These are phyloP conservation scores for Globisporangium paroecandrum DNA, from an alignment of 352 stramenopile species.

Conservation along the genomic window DNA sequence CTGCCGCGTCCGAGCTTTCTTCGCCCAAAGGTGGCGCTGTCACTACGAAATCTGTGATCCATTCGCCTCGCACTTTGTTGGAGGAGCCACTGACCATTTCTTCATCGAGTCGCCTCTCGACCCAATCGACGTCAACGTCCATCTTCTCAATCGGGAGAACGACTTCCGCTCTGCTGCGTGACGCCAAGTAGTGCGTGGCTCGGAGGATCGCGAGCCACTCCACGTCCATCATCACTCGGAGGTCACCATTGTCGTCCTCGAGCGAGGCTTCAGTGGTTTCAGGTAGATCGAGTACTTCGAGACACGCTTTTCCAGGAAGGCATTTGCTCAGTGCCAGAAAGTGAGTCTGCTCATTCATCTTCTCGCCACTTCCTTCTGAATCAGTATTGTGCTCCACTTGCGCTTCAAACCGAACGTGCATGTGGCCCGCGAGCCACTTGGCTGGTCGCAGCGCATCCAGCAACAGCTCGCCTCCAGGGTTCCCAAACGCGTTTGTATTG, in stretches of 20 bases:
- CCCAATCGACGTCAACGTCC: slow-evolving; percentile 42
- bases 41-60: slow-evolving; percentile 26
- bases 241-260: slow-evolving; percentile 9
- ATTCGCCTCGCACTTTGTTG: slow-evolving; percentile 15
- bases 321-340: slow-evolving; percentile 96
- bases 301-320: slow-evolving; percentile 71
- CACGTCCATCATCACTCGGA: slow-evolving; percentile 68
- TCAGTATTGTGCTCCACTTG: slow-evolving; percentile 49
- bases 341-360: slow-evolving; percentile 37
- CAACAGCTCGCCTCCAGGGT: slow-evolving; percentile 65
- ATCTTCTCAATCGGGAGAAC: slow-evolving; percentile 23
- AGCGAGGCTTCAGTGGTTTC: not conserved
- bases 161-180: slow-evolving; percentile 19
- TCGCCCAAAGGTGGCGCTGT: slow-evolving; percentile 23
- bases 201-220: slow-evolving; percentile 85
- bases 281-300: slow-evolving; percentile 77
- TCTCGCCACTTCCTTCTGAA: not conserved
- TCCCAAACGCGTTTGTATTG: slow-evolving; percentile 79
- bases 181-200: slow-evolving; percentile 63
- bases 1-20: not conserved
- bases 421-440: slow-evolving; percentile 94
- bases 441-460: slow-evolving; percentile 74
- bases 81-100: not conserved
- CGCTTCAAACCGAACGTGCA: slow-evolving; percentile 93
- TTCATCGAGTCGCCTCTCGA: slow-evolving; percentile 21